Percentiles rank a stretch among this genome's conserved stretches.
These are phyloP conservation scores for Ensete glaucum DNA, from an alignment of 176 grass and related monocot genomes.

Conservation along the genomic window DNA sequence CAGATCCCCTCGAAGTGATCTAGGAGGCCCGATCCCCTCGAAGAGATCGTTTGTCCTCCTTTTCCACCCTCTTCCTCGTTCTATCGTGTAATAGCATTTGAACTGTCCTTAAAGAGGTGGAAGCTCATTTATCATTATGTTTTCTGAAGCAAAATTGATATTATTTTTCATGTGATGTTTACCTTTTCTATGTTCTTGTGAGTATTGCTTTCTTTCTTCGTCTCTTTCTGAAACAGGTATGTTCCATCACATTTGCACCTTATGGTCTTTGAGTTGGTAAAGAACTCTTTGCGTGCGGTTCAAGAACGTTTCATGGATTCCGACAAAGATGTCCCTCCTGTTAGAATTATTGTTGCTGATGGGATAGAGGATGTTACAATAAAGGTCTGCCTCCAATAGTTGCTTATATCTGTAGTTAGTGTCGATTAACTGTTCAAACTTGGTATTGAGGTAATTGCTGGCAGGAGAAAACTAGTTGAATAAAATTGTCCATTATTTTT, in stretches of 20 bases:
- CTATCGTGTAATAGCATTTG: not conserved
- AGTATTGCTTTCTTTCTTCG: not conserved
- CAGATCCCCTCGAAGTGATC: no score
- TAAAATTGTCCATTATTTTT: not conserved
- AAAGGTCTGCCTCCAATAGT: constrained; percentile 44
- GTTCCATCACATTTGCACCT: constrained; percentile 82
- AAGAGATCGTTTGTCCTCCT: no score
- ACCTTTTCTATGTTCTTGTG: not conserved
- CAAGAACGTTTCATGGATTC: constrained; percentile 83
- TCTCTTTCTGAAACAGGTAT: constrained; percentile 39
- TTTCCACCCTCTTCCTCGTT: no score
- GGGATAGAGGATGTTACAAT: constrained; percentile 94
- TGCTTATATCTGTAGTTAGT: not conserved
- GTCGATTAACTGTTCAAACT: not conserved
- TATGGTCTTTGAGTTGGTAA: constrained; percentile 91
- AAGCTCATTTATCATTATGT: not conserved
- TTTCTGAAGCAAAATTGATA: not conserved
- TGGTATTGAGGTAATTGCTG: not conserved
- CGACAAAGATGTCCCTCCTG: constrained; percentile 61
- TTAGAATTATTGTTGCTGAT: constrained; percentile 92
- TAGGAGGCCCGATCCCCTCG: no score
- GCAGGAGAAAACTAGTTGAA: not conserved
- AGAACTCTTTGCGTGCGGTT: constrained; percentile 95
- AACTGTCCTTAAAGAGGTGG: not conserved
- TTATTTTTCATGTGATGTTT: not conserved